A percentile compares a stretch with the other conserved stretches of the same genome.
These are phyloP conservation scores for Chenopodium berlandieri DNA, from an alignment of 148 eudicot genomes.

Conservation along the genomic window DNA sequence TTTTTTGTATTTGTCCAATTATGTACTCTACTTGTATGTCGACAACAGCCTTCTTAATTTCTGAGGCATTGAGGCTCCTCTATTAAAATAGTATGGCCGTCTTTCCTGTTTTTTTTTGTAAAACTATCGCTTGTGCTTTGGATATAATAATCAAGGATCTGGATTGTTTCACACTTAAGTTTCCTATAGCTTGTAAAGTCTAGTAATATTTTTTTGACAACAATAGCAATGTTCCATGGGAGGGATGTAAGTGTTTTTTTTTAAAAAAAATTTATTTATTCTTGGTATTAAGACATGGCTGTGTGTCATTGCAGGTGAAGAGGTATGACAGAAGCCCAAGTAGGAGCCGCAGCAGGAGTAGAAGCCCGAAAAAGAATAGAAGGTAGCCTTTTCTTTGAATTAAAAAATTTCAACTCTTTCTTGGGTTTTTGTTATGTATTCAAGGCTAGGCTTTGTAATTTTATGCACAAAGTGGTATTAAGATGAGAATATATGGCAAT, in stretches of 20 bases:
- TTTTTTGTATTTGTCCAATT: not conserved
- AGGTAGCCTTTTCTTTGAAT: conserved; percentile 36
- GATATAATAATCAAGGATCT: not conserved
- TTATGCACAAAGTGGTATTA: too few relatives aligned
- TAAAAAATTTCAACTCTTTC: too few relatives aligned
- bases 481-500: too few relatives aligned
- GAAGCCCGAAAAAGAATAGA: conserved; percentile 54
- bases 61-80: not conserved
- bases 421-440: too few relatives aligned
- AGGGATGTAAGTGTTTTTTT: not conserved
- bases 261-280: too few relatives aligned
- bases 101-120: not conserved
- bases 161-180: not conserved
- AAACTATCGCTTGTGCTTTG: not conserved
- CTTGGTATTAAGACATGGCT: not conserved
- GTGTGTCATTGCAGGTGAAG: conserved; percentile 51
- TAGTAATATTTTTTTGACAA: not conserved
- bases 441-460: too few relatives aligned
- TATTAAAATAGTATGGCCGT: not conserved
- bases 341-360: conserved; percentile 59
- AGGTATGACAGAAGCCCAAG: conserved; percentile 60
- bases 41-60: not conserved
- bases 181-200: not conserved
- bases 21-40: not conserved
- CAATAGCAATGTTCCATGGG: not conserved